These are phyloP conservation scores for Debaryomyces fabryi DNA, from an alignment of 1,139 yeast genomes.

Conservation along the genomic window DNA sequence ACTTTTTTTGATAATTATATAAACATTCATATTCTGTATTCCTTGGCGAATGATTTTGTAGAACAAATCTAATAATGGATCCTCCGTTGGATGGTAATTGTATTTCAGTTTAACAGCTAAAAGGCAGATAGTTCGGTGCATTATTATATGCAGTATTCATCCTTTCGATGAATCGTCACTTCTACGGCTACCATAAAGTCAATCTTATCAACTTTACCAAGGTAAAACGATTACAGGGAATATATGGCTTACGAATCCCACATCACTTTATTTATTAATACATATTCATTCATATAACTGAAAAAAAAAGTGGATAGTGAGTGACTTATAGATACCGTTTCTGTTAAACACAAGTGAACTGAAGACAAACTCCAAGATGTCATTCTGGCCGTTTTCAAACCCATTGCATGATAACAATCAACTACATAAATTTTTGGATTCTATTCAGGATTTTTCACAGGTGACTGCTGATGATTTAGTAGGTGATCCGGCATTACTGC, in stretches of 20 bases:
- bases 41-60: not conserved
- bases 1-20: too few relatives aligned
- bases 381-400: slow-evolving; percentile 53
- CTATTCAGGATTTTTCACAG: slow-evolving; percentile 36
- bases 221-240: not conserved
- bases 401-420: slow-evolving; percentile 42
- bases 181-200: not conserved
- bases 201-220: not conserved
- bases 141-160: not conserved
- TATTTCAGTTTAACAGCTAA: not conserved
- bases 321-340: not conserved
- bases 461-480: slow-evolving; percentile 41
- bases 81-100: not conserved
- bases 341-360: not conserved
- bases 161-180: not conserved
- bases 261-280: not conserved
- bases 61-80: not conserved
- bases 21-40: not conserved
- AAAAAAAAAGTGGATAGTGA: not conserved
- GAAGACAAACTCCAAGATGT: slow-evolving; percentile 27
- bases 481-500: slow-evolving; percentile 39
- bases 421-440: slow-evolving; percentile 47
- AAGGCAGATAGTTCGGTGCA: not conserved
- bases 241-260: not conserved
- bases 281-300: not conserved